Conservation (phyloP, 352 stramenopile species). For the Pythium phragmiticola region DNA sequence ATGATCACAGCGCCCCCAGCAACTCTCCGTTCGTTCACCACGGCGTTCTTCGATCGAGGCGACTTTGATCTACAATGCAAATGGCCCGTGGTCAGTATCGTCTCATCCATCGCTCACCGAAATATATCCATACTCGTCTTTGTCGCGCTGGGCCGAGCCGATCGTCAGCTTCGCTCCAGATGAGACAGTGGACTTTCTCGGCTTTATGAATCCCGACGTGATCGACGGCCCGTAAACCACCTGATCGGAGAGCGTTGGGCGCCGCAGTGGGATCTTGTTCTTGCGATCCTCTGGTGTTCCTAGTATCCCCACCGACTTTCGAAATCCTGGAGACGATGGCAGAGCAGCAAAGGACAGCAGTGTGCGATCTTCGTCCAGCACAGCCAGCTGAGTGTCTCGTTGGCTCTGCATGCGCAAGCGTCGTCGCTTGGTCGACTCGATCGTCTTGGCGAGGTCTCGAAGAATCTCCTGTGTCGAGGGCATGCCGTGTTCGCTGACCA, state of each 20-base stretch:
- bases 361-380: background rate
- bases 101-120: background rate
- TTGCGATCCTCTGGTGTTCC: slow-evolving; percentile 37
- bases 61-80: slow-evolving; percentile 1
- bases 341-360: slow-evolving; percentile 1
- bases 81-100: background rate
- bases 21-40: background rate
- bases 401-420: slow-evolving; percentile 16
- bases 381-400: slow-evolving; percentile 1
- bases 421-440: slow-evolving; percentile 25
- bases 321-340: background rate
- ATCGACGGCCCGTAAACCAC: slow-evolving; percentile 68
- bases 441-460: slow-evolving; percentile 15
- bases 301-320: background rate
- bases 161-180: background rate
- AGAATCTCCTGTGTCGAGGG: slow-evolving; percentile 27
- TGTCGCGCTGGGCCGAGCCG: slow-evolving; percentile 13
- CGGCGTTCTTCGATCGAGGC: slow-evolving; percentile 13
- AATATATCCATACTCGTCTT: slow-evolving; percentile 14
- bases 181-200: slow-evolving; percentile 30
- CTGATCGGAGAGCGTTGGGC: slow-evolving; percentile 48
- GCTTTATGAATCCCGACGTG: slow-evolving; percentile 35
- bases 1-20: slow-evolving; percentile 18
- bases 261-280: slow-evolving; percentile 61
- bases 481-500: slow-evolving; percentile 15